Conservation (phyloP, 352 stramenopile genomes). For the Pythium phragmiticola region DNA sequence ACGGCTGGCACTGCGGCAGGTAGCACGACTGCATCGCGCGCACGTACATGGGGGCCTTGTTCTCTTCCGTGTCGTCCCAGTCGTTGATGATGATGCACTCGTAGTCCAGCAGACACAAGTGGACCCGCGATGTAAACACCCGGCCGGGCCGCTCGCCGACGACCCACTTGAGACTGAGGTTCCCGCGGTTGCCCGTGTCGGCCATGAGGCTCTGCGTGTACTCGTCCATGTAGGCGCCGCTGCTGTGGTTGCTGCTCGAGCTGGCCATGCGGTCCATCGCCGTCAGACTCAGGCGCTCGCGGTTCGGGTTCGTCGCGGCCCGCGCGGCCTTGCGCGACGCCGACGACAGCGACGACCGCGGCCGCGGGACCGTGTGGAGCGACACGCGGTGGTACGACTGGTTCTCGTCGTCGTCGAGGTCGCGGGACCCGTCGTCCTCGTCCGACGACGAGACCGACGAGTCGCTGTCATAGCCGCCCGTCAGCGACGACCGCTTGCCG, state of each 20-base stretch:
- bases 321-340: conserved; percentile 1
- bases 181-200: conserved; percentile 48
- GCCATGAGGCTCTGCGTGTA: conserved; percentile 39
- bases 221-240: conserved; percentile 28
- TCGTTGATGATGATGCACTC: conserved; percentile 74
- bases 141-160: conserved; percentile 59
- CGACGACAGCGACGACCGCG: conserved; percentile 8
- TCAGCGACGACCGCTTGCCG: conserved; percentile 9
- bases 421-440: conserved; percentile 1
- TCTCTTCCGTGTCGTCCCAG: conserved; percentile 52
- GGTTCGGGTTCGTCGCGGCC: conserved; percentile 8
- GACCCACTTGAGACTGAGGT: conserved; percentile 71
- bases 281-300: conserved; percentile 7
- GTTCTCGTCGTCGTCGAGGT: conserved; percentile 9
- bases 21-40: conserved; percentile 69
- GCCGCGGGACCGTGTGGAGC: conserved; percentile 16
- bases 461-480: conserved; percentile 17
- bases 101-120: conserved; percentile 75
- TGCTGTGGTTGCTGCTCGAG: conserved; percentile 32
- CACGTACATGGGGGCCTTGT: conserved; percentile 60
- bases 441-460: conserved; percentile 18
- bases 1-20: conserved; percentile 55
- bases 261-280: conserved; percentile 16
- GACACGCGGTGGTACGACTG: conserved; percentile 12
- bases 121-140: conserved; percentile 66